Evolutionary conservation across 768 basidiomycete species (phyloP).

Genomic region (Pleurotus sapidus): DNA sequence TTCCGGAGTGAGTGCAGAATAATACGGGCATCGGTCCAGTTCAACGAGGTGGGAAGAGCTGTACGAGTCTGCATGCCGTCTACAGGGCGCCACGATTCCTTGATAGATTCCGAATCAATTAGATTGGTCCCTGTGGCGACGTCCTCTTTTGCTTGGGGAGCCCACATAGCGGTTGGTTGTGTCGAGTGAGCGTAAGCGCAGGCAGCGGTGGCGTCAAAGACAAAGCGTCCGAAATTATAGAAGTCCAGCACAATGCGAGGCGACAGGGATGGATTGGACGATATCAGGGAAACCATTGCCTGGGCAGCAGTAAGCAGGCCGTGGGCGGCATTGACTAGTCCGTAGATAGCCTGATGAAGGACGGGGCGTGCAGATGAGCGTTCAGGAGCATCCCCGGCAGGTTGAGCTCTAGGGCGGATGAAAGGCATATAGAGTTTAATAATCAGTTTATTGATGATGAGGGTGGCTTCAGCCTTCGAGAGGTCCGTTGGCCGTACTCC

Average conservation of each 20-base stretch:
- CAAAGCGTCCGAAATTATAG: slow-evolving; percentile 56
- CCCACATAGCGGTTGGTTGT: slow-evolving; percentile 46
- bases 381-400: not conserved
- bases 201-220: slow-evolving; percentile 66
- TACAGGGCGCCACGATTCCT: slow-evolving; percentile 18
- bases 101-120: slow-evolving; percentile 16
- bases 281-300: slow-evolving; percentile 6
- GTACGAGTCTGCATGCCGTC: not conserved
- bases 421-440: slow-evolving; percentile 71
- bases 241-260: slow-evolving; percentile 50
- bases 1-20: slow-evolving; percentile 18
- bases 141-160: slow-evolving; percentile 37
- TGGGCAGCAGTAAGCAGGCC: slow-evolving; percentile 47
- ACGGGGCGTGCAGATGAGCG: not conserved
- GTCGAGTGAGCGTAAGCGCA: slow-evolving; percentile 62
- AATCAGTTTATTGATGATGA: slow-evolving; percentile 58
- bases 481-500: not conserved
- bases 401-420: slow-evolving; percentile 28
- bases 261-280: slow-evolving; percentile 14
- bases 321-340: slow-evolving; percentile 66
- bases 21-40: slow-evolving; percentile 17
- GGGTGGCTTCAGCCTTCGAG: slow-evolving; percentile 41
- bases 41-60: not conserved
- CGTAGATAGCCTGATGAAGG: slow-evolving; percentile 46
- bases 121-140: slow-evolving; percentile 8